phyloP scores from a whole-genome alignment of 179 eudicot genomes.

The Silene coronaria region DNA sequence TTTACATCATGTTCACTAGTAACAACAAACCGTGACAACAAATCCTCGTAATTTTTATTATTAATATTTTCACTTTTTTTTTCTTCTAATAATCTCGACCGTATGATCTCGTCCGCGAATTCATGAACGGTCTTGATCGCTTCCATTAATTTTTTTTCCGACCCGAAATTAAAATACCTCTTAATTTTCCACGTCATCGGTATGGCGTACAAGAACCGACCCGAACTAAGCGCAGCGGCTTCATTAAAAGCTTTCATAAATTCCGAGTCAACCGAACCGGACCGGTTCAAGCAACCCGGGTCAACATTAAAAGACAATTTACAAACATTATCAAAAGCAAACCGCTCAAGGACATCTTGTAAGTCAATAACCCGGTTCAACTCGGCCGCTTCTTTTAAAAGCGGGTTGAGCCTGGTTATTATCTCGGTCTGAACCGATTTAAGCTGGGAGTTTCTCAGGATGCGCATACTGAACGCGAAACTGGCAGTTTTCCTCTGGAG shows the following conservation, averaged over 20 bases:
- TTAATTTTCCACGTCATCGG: conserved; percentile 38
- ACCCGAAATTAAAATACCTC: conserved; percentile 45
- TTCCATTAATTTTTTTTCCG: conserved; percentile 42
- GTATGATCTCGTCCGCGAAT: conserved; percentile 61
- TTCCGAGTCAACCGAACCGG: conserved; percentile 33
- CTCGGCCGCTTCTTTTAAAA: conserved; percentile 29
- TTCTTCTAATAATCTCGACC: conserved; percentile 35
- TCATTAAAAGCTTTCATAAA: conserved; percentile 82
- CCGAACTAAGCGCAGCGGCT: conserved; percentile 54
- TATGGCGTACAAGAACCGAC: conserved; percentile 51
- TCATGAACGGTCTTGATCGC: conserved; percentile 53
- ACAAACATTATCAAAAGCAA: conserved; percentile 74
- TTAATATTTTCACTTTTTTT: not conserved
- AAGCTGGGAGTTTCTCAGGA: conserved; percentile 46
- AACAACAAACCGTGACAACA: conserved; percentile 29
- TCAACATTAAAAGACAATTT: conserved; percentile 75
- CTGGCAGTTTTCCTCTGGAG: conserved; percentile 38
- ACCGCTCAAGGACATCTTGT: conserved; percentile 63
- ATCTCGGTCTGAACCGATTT: conserved; percentile 40
- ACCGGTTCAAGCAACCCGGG: conserved; percentile 55
- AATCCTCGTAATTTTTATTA: conserved; percentile 11
- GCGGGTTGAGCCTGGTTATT: conserved; percentile 35
- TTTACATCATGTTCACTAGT: conserved; percentile 4
- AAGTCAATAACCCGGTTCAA: conserved; percentile 38
- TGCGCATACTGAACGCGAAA: conserved; percentile 52